Evolutionary conservation across 2,329 filamentous ascomycete genomes (phyloP).

Genomic region (Fusarium sp.): DNA sequence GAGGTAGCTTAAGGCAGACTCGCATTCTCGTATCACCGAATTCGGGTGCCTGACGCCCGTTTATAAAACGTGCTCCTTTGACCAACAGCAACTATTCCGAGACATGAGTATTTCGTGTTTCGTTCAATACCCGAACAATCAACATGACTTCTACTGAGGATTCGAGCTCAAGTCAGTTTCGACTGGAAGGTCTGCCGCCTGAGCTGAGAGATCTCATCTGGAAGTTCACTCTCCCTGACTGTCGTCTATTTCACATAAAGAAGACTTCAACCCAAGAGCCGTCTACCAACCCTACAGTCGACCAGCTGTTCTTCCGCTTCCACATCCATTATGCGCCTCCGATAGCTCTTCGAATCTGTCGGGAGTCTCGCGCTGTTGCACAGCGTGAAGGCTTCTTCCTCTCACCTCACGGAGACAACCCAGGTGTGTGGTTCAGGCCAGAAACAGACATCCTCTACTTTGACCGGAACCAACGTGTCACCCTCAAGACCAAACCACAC

Average conservation of each 20-base stretch:
- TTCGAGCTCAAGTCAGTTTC: background rate
- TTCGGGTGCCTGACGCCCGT: conserved; percentile 23
- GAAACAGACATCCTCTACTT: conserved; percentile 43
- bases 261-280: conserved; percentile 1
- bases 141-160: conserved; percentile 1
- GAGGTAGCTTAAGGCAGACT: conserved; percentile 19
- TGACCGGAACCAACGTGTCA: conserved; percentile 38
- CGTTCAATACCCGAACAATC: background rate
- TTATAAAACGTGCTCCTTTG: background rate
- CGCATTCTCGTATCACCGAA: background rate
- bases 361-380: conserved; percentile 40
- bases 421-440: conserved; percentile 41
- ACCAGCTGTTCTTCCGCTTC: conserved; percentile 29
- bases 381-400: conserved; percentile 41
- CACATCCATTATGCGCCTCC: conserved; percentile 35
- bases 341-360: conserved; percentile 32
- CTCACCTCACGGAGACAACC: background rate
- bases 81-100: background rate
- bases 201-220: conserved; percentile 45
- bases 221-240: conserved; percentile 38
- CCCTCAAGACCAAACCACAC: conserved; percentile 20
- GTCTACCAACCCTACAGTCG: background rate
- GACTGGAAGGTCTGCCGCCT: conserved; percentile 30
- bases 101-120: background rate
- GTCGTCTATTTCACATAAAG: conserved; percentile 45